Conservation (phyloP, 768 basidiomycete species). For the Clitopilus passeckerianus region DNA sequence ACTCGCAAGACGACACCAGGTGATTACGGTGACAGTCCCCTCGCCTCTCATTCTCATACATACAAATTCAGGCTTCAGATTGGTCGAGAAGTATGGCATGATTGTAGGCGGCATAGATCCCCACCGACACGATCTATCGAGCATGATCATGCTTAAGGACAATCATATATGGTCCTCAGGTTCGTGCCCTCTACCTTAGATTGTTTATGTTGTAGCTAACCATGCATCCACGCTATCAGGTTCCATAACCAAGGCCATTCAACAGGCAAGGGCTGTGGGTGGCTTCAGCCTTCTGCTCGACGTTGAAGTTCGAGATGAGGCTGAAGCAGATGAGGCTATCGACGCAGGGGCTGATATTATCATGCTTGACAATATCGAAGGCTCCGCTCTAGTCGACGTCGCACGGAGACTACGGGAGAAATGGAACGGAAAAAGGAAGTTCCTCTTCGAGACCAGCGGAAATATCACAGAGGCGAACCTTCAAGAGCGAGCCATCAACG, state of each 20-base stretch:
- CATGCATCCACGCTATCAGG: slow-evolving; percentile 34
- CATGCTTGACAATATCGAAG: slow-evolving; percentile 94
- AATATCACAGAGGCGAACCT: slow-evolving; percentile 90
- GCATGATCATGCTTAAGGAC: slow-evolving; percentile 99
- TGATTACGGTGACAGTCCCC: slow-evolving; percentile 11
- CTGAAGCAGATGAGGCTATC: slow-evolving; percentile 96
- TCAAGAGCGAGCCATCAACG: slow-evolving; percentile 73
- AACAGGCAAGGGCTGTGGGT: slow-evolving; percentile 81
- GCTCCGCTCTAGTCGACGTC: slow-evolving; percentile 59
- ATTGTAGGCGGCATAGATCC: slow-evolving; percentile 94
- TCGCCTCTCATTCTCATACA: background rate
- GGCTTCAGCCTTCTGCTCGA: slow-evolving; percentile 91
- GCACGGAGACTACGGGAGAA: slow-evolving; percentile 70
- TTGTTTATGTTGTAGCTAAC: background rate
- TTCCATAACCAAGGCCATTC: slow-evolving; percentile 85
- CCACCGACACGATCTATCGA: slow-evolving; percentile 94
- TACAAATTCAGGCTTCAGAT: slow-evolving; percentile 64
- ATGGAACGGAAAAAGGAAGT: slow-evolving; percentile 79
- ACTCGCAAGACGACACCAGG: slow-evolving; percentile 97
- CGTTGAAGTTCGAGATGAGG: slow-evolving; percentile 86
- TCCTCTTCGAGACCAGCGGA: slow-evolving; percentile 90
- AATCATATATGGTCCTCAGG: slow-evolving; percentile 99
- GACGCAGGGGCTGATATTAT: slow-evolving; percentile 91
- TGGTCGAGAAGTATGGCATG: slow-evolving; percentile 99
- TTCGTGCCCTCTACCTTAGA: slow-evolving; percentile 22